These are phyloP conservation scores for Dictyostelium citrinum DNA, from an alignment of 78 protist species.

Conservation along the genomic window DNA sequence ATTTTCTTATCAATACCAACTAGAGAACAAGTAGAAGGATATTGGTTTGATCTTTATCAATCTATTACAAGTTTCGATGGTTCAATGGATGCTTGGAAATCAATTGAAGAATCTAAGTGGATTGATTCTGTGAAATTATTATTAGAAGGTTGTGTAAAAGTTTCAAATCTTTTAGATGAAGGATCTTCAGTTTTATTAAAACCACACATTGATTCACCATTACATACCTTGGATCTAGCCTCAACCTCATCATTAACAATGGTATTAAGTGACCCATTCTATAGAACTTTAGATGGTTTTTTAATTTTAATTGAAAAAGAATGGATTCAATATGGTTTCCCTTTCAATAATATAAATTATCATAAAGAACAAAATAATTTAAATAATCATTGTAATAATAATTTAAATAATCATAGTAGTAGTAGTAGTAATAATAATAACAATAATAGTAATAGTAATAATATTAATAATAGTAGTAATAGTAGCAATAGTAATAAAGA, in stretches of 20 bases:
- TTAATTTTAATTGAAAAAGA: slow-evolving; percentile 91
- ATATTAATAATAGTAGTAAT: not conserved
- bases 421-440: not conserved
- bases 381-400: not conserved
- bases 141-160: slow-evolving; percentile 27
- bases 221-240: slow-evolving; percentile 43
- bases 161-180: slow-evolving; percentile 13
- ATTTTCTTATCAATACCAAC: slow-evolving; percentile 2
- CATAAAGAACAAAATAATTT: not conserved
- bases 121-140: slow-evolving; percentile 2
- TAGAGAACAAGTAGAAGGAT: slow-evolving; percentile 20
- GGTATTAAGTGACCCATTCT: slow-evolving; percentile 92
- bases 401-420: not conserved
- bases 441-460: too few relatives aligned
- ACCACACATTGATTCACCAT: slow-evolving; percentile 1
- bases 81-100: slow-evolving; percentile 50
- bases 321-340: slow-evolving; percentile 92
- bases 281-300: slow-evolving; percentile 93
- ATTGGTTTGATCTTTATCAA: slow-evolving; percentile 48
- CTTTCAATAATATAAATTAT: slow-evolving; percentile 2
- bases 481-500: not conserved
- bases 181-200: slow-evolving; percentile 35
- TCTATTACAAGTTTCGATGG: slow-evolving; percentile 55
- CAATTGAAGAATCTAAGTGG: slow-evolving; percentile 44
- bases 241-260: slow-evolving; percentile 81